Conservation (phyloP, 78 protist species). For the Dictyostelium capitatum region DNA sequence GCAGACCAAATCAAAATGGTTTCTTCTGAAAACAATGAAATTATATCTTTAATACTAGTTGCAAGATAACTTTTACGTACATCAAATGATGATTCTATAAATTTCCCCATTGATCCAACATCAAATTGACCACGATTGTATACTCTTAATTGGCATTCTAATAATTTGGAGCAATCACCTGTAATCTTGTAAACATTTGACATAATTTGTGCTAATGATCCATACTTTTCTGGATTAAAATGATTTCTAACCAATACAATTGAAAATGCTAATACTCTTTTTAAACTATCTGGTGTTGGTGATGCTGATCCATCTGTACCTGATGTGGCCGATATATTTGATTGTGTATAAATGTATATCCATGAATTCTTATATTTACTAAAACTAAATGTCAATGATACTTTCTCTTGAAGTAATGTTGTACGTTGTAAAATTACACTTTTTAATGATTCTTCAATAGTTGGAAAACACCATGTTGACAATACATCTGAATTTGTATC, state of each 20-base stretch:
- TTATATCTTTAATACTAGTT: constrained; percentile 78
- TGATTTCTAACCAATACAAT: constrained; percentile 58
- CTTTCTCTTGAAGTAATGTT: constrained; percentile 29
- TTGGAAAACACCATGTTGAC: constrained; percentile 68
- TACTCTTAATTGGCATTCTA: constrained; percentile 74
- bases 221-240: constrained; percentile 85
- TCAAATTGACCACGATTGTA: constrained; percentile 77
- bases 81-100: constrained; percentile 54
- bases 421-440: constrained; percentile 60
- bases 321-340: neutral
- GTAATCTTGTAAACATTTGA: constrained; percentile 44
- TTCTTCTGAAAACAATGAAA: constrained; percentile 68
- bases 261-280: constrained; percentile 52
- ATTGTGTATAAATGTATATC: constrained; percentile 61
- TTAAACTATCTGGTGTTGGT: constrained; percentile 27
- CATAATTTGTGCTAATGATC: constrained; percentile 70
- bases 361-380: constrained; percentile 65
- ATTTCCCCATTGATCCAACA: constrained; percentile 78
- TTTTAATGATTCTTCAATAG: constrained; percentile 30
- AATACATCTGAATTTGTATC: constrained; percentile 56
- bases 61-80: constrained; percentile 66
- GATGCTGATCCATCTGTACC: neutral
- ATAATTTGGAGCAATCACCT: constrained; percentile 71
- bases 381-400: constrained; percentile 56
- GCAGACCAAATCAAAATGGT: constrained; percentile 81